Conservation (phyloP, 2,329 filamentous ascomycete species). For the Alternaria gansuensis region DNA sequence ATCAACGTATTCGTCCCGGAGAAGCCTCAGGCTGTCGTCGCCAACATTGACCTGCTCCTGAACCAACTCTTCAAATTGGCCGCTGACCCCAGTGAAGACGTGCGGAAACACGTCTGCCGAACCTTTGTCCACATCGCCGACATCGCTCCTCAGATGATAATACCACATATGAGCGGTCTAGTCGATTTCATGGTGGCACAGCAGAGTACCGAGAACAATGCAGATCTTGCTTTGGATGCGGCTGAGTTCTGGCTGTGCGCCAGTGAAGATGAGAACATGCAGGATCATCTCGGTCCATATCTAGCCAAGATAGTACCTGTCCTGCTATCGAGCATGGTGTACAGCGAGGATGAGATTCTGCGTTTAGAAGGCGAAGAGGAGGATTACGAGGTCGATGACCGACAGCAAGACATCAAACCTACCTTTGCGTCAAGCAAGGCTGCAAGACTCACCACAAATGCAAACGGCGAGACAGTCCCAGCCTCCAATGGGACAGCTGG, state of each 20-base stretch:
- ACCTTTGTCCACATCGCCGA: constrained; percentile 93
- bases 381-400: constrained; percentile 91
- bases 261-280: constrained; percentile 84
- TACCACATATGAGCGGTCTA: constrained; percentile 84
- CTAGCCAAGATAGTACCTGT: constrained; percentile 88
- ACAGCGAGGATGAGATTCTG: constrained; percentile 91
- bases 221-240: constrained; percentile 90
- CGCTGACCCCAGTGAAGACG: constrained; percentile 78
- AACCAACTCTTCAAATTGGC: constrained; percentile 84
- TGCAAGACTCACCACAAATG: constrained; percentile 65
- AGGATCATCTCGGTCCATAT: constrained; percentile 77
- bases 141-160: constrained; percentile 85
- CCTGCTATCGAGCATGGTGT: constrained; percentile 93
- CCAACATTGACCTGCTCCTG: constrained; percentile 81
- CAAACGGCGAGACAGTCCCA: constrained; percentile 53
- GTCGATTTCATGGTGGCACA: constrained; percentile 94
- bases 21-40: constrained; percentile 81
- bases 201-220: constrained; percentile 81
- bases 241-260: constrained; percentile 97
- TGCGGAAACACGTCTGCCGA: constrained; percentile 91
- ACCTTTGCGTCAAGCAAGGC: constrained; percentile 80
- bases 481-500: constrained; percentile 59
- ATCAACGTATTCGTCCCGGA: constrained; percentile 93
- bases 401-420: constrained; percentile 89
- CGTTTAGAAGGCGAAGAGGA: constrained; percentile 79